Evolutionary conservation across 257 asterid species (phyloP), one percentile per base, ranked within the genome.

Genomic region (Rhazya stricta): DNA sequence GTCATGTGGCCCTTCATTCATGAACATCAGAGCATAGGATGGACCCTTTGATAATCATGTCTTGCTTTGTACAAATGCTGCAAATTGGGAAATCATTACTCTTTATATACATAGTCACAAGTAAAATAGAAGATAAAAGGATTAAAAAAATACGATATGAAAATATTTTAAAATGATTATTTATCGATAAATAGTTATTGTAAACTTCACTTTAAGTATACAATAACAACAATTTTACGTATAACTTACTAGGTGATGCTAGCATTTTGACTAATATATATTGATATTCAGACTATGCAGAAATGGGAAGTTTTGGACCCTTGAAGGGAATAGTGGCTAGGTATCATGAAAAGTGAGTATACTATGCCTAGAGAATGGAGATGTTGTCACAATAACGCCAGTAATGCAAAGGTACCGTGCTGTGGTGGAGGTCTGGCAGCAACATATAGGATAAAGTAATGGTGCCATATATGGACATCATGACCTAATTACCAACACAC

Each of bases 301-400:
- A 50, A 50, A 50, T 50, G 56, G 56, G 16, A 50, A 18, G 0
- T 50, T 39, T 43, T 6, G 21, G 60, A 53, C 6, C 27, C 60
- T 58, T 30, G 68, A 61, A 56, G n/a, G 68, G 23, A 61, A 4
- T 53, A 53, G 29, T 19, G 4, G 5, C 27, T 18, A 21, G 58
- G 27, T 21, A 30, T 58, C 8, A 29, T 58, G 36, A 27, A 61
- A 58, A 61, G 5, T 19, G 2, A 10, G 9, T 0, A 60, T 1
- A 1, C 9, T 73, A 36, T 45, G 45, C 34, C 4, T 0, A 50
- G 36, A 60, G 73, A 65, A 65, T 27, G 19, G 29, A 65, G 36
- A 65, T 82, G 83, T 82, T 66, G 82, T 75, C 85, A 78, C 76
- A 71, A 67, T 78, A 68, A 67, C 42, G 46, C 74, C 67, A 82